These are phyloP conservation scores for Tylopilus subfusipes DNA, from an alignment of 768 basidiomycete genomes.

Conservation along the genomic window DNA sequence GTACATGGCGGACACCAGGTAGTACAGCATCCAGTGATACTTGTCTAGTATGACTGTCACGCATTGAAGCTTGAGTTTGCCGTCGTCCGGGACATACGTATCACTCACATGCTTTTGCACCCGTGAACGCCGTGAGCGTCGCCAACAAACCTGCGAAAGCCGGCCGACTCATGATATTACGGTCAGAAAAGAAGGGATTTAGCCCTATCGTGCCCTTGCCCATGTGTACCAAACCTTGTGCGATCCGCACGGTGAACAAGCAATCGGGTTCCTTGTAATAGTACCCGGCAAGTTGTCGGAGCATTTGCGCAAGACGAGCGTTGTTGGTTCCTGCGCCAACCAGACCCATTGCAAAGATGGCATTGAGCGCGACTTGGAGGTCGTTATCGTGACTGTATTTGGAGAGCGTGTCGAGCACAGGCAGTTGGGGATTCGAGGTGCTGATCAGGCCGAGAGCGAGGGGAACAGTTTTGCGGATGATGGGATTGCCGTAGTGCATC, in stretches of 20 bases:
- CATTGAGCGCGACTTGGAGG: slow-evolving; percentile 92
- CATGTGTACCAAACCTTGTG: slow-evolving; percentile 98
- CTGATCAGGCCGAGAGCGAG: slow-evolving; percentile 93
- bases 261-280: slow-evolving; percentile 98
- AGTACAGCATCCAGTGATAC: slow-evolving; percentile 99
- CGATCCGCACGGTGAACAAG: slow-evolving; percentile 92
- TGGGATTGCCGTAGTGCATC: slow-evolving; percentile 98
- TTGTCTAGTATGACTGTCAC: slow-evolving; percentile 85
- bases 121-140: slow-evolving; percentile 88
- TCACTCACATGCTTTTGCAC: slow-evolving; percentile 85
- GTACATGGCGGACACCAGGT: slow-evolving; percentile 95
- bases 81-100: background rate
- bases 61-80: background rate
- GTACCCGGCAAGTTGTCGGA: slow-evolving; percentile 94
- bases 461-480: slow-evolving; percentile 88
- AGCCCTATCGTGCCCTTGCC: slow-evolving; percentile 97
- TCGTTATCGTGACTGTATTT: slow-evolving; percentile 99
- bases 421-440: slow-evolving; percentile 92
- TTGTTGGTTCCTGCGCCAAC: slow-evolving; percentile 99
- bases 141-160: slow-evolving; percentile 89
- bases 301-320: slow-evolving; percentile 95
- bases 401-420: slow-evolving; percentile 93
- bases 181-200: slow-evolving; percentile 95
- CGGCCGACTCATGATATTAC: slow-evolving; percentile 82
- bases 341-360: slow-evolving; percentile 98